Base-by-base conservation (phyloP, 1,284 basidiomycete genomes). In the Exobasidium cylindrosporum region DNA sequence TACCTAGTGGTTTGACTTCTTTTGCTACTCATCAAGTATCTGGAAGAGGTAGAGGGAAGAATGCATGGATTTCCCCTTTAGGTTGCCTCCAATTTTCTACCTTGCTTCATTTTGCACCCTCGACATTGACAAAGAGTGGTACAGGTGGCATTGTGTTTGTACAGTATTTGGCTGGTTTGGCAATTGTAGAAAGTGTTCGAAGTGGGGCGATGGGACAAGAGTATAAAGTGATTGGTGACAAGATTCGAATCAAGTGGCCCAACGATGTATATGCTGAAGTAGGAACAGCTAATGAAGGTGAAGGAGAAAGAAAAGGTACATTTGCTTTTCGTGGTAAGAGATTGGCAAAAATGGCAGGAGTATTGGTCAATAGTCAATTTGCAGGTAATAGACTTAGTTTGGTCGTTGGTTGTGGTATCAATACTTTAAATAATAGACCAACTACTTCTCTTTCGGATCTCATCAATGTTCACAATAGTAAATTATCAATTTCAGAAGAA, bases 121-220 rank as follows among this genome's bases (percentile, higher is more conserved):
- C 91, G 21, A 10, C 26, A 32, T 13, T 28, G 31, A 13, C 56
- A 29, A 17, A 31, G 14, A 23, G n/a, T 35, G 26, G 58, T 21
- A 28, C 35, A 35, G 53, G 53, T 58, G 56, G 44, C 5, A 40
- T 62, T 46, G 92, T 97, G 14, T 96, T 99, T 75, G 82, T 95
- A n/a, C 96, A 99, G 77, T 98, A 98, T 78, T 85, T 99, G 0
- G 89, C 90, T 63, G 91, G 89, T 0, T 82, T 98, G 30, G 91
- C 94, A 0, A 88, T 97, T n/a, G 87, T 88, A 2, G 89, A 94
- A 72, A 92, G 91, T 0, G 88, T 90, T 59, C 61, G 83, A 82
- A 13, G 74, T 77, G 23, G 82, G 81, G 68, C 65, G 0, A 65
- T 78, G 1, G 87, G 83, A 11, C 68, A 82, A 0, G 80, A 79